These are phyloP conservation scores for Mucor velutinosus DNA, from an alignment of 371 early-diverging fungal species.

Conservation along the genomic window DNA sequence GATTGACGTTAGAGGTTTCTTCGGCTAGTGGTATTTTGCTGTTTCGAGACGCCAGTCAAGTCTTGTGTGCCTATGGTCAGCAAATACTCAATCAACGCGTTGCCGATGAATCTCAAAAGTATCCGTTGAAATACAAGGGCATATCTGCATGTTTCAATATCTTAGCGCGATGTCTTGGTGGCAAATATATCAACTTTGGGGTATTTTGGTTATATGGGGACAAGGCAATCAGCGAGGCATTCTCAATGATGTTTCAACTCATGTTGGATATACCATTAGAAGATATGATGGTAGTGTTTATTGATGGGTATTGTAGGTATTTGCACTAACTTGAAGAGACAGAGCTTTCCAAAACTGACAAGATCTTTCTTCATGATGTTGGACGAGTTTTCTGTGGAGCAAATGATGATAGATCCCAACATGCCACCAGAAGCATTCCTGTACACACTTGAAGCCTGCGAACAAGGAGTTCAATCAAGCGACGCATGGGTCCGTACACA, in stretches of 20 bases:
- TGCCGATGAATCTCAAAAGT: slow-evolving; percentile 25
- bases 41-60: slow-evolving; percentile 79
- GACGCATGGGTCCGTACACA: slow-evolving; percentile 60
- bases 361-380: slow-evolving; percentile 58
- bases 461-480: slow-evolving; percentile 48
- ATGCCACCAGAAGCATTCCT: slow-evolving; percentile 54
- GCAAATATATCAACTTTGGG: slow-evolving; percentile 86
- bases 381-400: slow-evolving; percentile 63
- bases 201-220: slow-evolving; percentile 86
- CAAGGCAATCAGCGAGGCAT: slow-evolving; percentile 70
- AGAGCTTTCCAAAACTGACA: slow-evolving; percentile 67
- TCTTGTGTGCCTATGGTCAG: slow-evolving; percentile 47
- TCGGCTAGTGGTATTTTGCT: slow-evolving; percentile 83
- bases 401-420: slow-evolving; percentile 56
- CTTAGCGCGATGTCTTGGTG: slow-evolving; percentile 67
- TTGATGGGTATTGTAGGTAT: not conserved
- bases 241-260: slow-evolving; percentile 66
- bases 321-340: not conserved
- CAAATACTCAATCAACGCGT: slow-evolving; percentile 14
- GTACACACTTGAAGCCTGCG: slow-evolving; percentile 57
- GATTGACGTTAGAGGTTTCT: slow-evolving; percentile 79
- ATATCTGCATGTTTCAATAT: slow-evolving; percentile 74
- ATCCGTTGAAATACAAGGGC: slow-evolving; percentile 70
- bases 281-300: slow-evolving; percentile 64
- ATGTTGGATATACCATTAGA: slow-evolving; percentile 68